Conservation (phyloP, 2,329 filamentous ascomycete species). For the Fusarium tjaetaba region DNA sequence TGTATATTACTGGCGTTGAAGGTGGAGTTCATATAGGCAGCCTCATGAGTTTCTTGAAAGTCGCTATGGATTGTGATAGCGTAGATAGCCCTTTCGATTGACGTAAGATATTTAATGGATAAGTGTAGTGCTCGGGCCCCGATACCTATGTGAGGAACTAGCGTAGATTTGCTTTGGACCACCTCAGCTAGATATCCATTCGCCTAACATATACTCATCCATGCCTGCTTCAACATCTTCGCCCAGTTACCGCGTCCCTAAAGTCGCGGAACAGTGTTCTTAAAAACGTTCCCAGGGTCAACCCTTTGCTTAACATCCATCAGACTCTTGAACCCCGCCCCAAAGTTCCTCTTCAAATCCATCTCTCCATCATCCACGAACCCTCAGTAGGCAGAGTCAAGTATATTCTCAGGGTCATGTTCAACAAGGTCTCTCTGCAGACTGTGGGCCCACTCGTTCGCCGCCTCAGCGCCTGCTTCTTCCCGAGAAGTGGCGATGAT, state of each 20-base stretch:
- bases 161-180: too few relatives aligned
- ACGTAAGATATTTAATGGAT: too few relatives aligned
- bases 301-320: not conserved
- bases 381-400: not conserved
- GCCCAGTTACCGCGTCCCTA: not conserved
- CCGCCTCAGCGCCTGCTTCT: accelerated
- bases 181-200: too few relatives aligned
- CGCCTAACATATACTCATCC: too few relatives aligned
- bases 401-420: not conserved
- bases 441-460: not conserved
- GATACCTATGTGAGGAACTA: too few relatives aligned
- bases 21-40: accelerated
- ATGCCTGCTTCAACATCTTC: not conserved
- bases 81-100: too few relatives aligned
- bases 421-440: not conserved
- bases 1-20: not conserved
- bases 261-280: not conserved
- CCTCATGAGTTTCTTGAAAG: too few relatives aligned
- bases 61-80: too few relatives aligned
- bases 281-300: not conserved
- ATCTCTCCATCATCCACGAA: not conserved
- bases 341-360: not conserved
- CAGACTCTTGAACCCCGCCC: not conserved
- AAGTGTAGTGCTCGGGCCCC: too few relatives aligned
- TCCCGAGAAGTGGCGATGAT: not conserved